These are phyloP conservation scores for Mercurialis annua DNA, from an alignment of 345 rosid genomes.

Conservation along the genomic window DNA sequence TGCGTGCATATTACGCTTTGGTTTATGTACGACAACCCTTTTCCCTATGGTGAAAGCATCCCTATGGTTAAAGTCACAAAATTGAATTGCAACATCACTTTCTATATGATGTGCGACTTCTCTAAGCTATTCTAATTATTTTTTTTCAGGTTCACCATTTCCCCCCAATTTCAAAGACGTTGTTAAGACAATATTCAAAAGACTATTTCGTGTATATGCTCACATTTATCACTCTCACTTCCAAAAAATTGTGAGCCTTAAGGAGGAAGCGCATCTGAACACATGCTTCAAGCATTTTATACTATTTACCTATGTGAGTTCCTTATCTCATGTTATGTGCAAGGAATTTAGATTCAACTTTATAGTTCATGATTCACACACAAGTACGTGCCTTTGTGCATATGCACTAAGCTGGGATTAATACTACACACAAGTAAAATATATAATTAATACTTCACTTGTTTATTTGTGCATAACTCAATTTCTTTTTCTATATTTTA, in stretches of 20 bases:
- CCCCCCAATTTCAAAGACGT: constrained; percentile 96
- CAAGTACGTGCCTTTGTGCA: not conserved
- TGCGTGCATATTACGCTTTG: no score
- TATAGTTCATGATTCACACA: not conserved
- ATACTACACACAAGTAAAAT: no score
- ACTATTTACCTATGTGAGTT: constrained; percentile 86
- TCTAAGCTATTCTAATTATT: not conserved
- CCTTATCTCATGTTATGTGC: not conserved
- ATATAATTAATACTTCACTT: no score
- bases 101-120: not conserved
- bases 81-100: not conserved
- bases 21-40: no score
- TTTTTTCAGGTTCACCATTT: constrained; percentile 80
- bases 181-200: constrained; percentile 90
- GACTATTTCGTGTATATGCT: constrained; percentile 94
- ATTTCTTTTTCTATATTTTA: no score
- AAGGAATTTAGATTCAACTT: not conserved
- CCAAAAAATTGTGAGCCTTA: constrained; percentile 97
- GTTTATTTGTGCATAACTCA: no score
- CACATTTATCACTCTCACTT: constrained; percentile 96
- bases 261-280: constrained; percentile 99
- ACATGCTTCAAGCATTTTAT: constrained; percentile 99
- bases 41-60: not conserved
- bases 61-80: not conserved
- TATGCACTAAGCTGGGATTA: not conserved